Conservation (phyloP, 306 rosid genomes). For the Quercus variabilis region DNA sequence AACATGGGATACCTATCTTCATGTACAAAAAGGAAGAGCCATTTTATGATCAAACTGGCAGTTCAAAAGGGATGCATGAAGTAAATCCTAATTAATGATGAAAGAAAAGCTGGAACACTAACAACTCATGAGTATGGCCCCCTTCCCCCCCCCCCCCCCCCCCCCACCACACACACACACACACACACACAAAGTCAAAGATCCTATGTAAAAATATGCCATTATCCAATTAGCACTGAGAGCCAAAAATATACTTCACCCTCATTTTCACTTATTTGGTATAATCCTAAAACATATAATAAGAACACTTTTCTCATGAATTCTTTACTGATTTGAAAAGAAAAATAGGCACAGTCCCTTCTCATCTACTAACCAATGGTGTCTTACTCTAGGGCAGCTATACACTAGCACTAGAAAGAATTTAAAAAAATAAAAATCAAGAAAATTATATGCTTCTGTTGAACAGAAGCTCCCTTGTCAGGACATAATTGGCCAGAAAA, state of each 20-base stretch:
- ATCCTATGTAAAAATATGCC: too few species aligned
- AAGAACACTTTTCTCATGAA: background rate
- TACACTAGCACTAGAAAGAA: background rate
- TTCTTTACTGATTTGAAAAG: background rate
- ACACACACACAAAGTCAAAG: too few species aligned
- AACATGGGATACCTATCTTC: background rate
- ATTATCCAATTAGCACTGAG: background rate
- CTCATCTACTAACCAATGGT: background rate
- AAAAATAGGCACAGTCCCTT: background rate
- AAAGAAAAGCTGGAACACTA: background rate
- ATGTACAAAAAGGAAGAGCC: background rate
- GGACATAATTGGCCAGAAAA: background rate
- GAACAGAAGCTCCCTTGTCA: background rate
- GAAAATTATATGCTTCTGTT: background rate
- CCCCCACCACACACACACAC: rapidly evolving
- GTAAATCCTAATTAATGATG: background rate
- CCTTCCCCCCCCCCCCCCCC: too few species aligned
- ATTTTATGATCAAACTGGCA: background rate
- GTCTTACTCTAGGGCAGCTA: background rate
- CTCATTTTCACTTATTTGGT: background rate
- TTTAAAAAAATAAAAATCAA: background rate
- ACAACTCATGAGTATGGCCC: background rate
- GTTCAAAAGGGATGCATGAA: background rate
- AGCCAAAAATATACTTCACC: background rate
- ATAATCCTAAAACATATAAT: background rate